Conservation (phyloP, 768 basidiomycete genomes). For the Panaeolus cyanescens region DNA sequence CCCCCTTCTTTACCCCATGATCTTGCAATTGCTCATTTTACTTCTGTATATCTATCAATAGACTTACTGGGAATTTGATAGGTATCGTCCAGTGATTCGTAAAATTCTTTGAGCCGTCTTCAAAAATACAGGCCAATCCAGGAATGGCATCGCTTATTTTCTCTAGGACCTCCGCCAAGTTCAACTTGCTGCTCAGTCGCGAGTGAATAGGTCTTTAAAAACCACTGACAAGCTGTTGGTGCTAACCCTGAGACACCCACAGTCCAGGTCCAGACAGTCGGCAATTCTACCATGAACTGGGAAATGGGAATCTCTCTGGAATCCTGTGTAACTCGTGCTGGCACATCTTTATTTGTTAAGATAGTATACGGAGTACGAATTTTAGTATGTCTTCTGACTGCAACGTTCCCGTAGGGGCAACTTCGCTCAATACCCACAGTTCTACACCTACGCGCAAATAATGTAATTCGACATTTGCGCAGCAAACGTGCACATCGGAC, state of each 20-base stretch:
- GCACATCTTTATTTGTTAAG: not conserved
- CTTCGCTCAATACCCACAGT: constrained; percentile 1
- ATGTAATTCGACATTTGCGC: constrained; percentile 2
- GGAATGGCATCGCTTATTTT: constrained; percentile 1
- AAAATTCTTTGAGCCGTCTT: not conserved
- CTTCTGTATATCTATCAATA: not conserved
- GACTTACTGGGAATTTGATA: not conserved
- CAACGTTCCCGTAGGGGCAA: constrained; percentile 2
- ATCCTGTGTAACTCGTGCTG: constrained; percentile 2
- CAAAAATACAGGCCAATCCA: constrained; percentile 1
- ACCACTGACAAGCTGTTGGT: not conserved
- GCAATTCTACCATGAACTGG: not conserved
- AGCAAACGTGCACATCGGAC: constrained; percentile 2
- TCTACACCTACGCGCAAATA: not conserved
- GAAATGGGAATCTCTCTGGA: not conserved
- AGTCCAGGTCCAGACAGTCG: not conserved
- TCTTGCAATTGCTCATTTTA: not conserved
- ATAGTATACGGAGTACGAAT: constrained; percentile 1
- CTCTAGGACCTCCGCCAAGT: constrained; percentile 2
- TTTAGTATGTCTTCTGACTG: not conserved
- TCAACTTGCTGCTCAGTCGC: not conserved
- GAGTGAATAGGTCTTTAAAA: not conserved
- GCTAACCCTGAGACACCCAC: not conserved
- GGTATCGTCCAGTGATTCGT: not conserved
- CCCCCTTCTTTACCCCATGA: not conserved